phyloP scores from a whole-genome alignment of 2,329 filamentous ascomycete species.

The Pyrenophora seminiperda region DNA sequence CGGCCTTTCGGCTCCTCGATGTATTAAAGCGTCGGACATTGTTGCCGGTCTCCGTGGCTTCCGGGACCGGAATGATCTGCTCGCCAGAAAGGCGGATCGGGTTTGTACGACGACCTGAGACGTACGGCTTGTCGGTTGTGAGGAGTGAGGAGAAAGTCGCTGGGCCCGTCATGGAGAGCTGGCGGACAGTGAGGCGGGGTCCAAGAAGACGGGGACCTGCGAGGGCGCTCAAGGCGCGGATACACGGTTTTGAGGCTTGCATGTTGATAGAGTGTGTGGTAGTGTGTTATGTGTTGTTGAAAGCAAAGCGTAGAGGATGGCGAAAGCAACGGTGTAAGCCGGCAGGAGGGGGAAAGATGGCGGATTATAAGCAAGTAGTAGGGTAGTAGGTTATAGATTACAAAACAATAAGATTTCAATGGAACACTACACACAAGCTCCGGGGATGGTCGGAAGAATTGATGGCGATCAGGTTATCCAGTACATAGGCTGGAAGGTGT shows the following conservation, averaged over 20 bases:
- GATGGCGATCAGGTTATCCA: slow-evolving; percentile 4
- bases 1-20: slow-evolving; percentile 60
- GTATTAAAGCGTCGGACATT: slow-evolving; percentile 65
- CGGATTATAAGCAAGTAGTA: slow-evolving; percentile 2
- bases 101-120: slow-evolving; percentile 46
- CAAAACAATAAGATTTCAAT: slow-evolving; percentile 6
- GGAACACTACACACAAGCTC: slow-evolving; percentile 6
- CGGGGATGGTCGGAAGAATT: slow-evolving; percentile 6
- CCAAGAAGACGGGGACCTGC: slow-evolving; percentile 50
- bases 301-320: neutral
- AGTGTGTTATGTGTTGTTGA: slow-evolving; percentile 1
- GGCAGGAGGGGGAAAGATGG: neutral
- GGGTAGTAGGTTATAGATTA: slow-evolving; percentile 1
- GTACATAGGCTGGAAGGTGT: slow-evolving; percentile 3
- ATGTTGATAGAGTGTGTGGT: slow-evolving; percentile 8
- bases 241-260: slow-evolving; percentile 17
- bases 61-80: slow-evolving; percentile 51
- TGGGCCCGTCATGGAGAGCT: slow-evolving; percentile 65
- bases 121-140: slow-evolving; percentile 56
- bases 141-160: slow-evolving; percentile 59
- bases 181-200: slow-evolving; percentile 52
- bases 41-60: slow-evolving; percentile 33
- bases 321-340: neutral
- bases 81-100: slow-evolving; percentile 58
- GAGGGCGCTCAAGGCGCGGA: slow-evolving; percentile 44